Percentiles rank a stretch among this genome's conserved stretches.
Evolutionary conservation across 1,139 yeast species (phyloP).

Genomic region (Zhuliangozyma blackwelliae): DNA sequence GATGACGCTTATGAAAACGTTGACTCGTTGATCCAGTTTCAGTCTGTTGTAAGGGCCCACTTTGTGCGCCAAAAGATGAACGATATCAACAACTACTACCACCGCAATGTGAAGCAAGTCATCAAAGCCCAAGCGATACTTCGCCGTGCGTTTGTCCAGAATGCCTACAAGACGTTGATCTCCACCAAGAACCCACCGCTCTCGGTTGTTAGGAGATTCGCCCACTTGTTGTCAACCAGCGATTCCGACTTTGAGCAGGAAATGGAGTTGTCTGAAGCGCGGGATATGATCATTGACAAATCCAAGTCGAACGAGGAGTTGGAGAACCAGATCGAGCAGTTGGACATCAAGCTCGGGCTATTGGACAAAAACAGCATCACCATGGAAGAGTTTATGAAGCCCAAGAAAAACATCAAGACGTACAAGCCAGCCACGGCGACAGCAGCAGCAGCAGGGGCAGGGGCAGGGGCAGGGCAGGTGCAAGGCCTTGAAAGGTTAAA

Average conservation of each 20-base stretch:
- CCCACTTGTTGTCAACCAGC: slow-evolving; percentile 69
- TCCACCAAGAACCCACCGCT: slow-evolving; percentile 73
- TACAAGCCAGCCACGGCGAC: slow-evolving; percentile 1
- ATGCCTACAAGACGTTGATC: slow-evolving; percentile 70
- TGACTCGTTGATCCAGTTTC: slow-evolving; percentile 39
- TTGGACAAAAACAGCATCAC: slow-evolving; percentile 77
- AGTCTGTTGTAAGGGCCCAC: slow-evolving; percentile 47
- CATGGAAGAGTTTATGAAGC: slow-evolving; percentile 64
- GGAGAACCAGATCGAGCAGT: slow-evolving; percentile 70
- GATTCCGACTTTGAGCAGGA: slow-evolving; percentile 77
- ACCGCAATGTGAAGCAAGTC: slow-evolving; percentile 50
- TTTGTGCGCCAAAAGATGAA: slow-evolving; percentile 30
- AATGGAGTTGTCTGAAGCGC: slow-evolving; percentile 59
- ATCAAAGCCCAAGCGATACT: slow-evolving; percentile 72
- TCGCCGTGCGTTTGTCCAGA: slow-evolving; percentile 63
- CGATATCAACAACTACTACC: slow-evolving; percentile 51
- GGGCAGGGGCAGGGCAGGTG: slow-evolving; percentile 8
- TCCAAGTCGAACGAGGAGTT: slow-evolving; percentile 63
- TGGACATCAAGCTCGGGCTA: slow-evolving; percentile 77
- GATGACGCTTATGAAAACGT: slow-evolving; percentile 52
- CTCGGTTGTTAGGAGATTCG: slow-evolving; percentile 71
- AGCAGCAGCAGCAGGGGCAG: too few relatives aligned
- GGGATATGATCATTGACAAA: slow-evolving; percentile 62
- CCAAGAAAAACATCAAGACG: slow-evolving; percentile 24
- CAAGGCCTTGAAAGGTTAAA: slow-evolving; percentile 30